phyloP scores from a whole-genome alignment of 2,329 filamentous ascomycete species.

The Ophiostoma sp. region DNA sequence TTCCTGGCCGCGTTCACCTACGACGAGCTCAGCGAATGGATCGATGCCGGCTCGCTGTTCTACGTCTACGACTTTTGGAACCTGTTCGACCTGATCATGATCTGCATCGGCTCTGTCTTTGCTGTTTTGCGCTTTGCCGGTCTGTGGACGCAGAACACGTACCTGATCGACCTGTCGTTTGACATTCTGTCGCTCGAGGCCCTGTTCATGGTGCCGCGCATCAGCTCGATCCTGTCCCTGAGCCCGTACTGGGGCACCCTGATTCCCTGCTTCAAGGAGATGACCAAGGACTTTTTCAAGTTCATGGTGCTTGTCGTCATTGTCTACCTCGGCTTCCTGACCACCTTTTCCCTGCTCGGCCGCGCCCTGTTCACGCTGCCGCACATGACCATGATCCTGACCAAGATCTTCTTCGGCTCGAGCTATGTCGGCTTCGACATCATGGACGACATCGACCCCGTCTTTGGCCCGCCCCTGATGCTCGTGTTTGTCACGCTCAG shows the following conservation, averaged over 20 bases:
- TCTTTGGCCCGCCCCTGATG: constrained; percentile 57
- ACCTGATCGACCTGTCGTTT: constrained; percentile 73
- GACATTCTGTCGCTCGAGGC: constrained; percentile 87
- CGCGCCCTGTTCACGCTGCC: constrained; percentile 59
- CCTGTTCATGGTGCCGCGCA: constrained; percentile 80
- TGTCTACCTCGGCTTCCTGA: constrained; percentile 81
- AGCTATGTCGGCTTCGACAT: constrained; percentile 69
- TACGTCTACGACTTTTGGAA: constrained; percentile 83
- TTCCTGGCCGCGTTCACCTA: constrained; percentile 87
- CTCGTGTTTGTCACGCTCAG: constrained; percentile 72
- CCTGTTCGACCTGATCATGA: constrained; percentile 67
- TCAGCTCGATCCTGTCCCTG: constrained; percentile 80
- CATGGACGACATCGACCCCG: constrained; percentile 54
- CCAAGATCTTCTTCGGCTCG: constrained; percentile 76
- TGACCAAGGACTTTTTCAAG: constrained; percentile 88
- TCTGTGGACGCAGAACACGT: constrained; percentile 52
- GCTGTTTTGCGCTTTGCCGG: constrained; percentile 59
- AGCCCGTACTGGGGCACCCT: constrained; percentile 87
- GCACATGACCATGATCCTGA: constrained; percentile 69
- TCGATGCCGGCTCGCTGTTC: constrained; percentile 80
- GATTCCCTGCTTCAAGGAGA: constrained; percentile 86
- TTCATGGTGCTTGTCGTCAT: constrained; percentile 72
- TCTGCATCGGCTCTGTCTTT: constrained; percentile 55
- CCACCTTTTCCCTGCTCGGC: constrained; percentile 76
- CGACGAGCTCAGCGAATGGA: constrained; percentile 78